These are phyloP conservation scores for Umbelopsis ramanniana DNA, from an alignment of 192 early-diverging fungal genomes.

Conservation along the genomic window DNA sequence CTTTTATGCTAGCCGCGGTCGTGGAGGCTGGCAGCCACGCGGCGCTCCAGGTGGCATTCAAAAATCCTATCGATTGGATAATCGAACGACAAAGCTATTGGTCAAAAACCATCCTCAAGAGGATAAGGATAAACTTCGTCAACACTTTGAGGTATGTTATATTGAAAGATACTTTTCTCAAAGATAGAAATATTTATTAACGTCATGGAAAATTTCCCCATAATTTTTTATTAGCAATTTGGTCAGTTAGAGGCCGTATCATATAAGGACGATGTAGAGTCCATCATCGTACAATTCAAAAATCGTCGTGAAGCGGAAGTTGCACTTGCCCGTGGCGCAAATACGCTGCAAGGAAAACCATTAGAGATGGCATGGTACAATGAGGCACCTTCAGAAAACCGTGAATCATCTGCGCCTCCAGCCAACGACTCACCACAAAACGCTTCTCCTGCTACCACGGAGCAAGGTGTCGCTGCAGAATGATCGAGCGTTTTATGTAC, in stretches of 20 bases:
- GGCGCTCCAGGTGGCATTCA: constrained; percentile 33
- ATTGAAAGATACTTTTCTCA: background rate
- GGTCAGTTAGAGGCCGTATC: constrained; percentile 53
- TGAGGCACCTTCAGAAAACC: constrained; percentile 25
- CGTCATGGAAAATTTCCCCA: background rate
- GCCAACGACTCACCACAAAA: constrained; percentile 33
- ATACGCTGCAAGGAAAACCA: constrained; percentile 28
- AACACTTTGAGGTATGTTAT: constrained; percentile 67
- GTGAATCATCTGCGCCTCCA: constrained; percentile 16
- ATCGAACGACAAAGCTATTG: constrained; percentile 70
- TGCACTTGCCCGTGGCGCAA: constrained; percentile 31
- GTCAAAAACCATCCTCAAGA: constrained; percentile 57
- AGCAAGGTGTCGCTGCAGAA: background rate
- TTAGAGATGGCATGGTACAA: constrained; percentile 36
- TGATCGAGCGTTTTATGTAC: constrained; percentile 16
- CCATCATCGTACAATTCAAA: constrained; percentile 55
- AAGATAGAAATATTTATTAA: background rate
- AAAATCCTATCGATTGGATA: constrained; percentile 60
- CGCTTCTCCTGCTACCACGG: constrained; percentile 9
- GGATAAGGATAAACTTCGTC: constrained; percentile 49
- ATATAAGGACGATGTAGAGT: constrained; percentile 45
- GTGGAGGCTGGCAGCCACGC: constrained; percentile 41
- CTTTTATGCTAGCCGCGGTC: constrained; percentile 48
- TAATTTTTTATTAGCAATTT: constrained; percentile 50
- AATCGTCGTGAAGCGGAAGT: constrained; percentile 61